Evolutionary conservation across 305 asterid genomes (phyloP).

Genomic region (Solanum hybrid): DNA sequence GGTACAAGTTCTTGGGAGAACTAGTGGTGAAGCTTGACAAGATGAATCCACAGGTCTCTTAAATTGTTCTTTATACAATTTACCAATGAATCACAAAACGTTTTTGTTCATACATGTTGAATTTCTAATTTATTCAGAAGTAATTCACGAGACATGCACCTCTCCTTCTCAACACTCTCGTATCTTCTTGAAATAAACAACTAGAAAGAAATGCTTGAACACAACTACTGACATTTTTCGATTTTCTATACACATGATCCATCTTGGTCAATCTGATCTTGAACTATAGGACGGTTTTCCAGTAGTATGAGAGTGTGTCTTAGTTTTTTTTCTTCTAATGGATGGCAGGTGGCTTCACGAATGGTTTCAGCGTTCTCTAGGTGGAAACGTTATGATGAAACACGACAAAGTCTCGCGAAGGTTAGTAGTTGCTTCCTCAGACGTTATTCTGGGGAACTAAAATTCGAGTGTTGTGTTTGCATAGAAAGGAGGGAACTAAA

Average conservation of each 20-base stretch:
- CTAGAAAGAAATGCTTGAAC: neutral
- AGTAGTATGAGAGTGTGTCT: neutral
- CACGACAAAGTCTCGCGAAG: slow-evolving; percentile 61
- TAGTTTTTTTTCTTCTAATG: neutral
- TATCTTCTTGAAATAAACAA: neutral
- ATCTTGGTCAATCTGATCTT: neutral
- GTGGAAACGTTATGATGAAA: slow-evolving; percentile 74
- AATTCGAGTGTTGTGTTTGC: neutral
- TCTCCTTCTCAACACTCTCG: neutral
- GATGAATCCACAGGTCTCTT: slow-evolving; percentile 67
- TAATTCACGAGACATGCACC: neutral
- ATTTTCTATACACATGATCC: neutral
- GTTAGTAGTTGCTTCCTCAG: slow-evolving; percentile 19
- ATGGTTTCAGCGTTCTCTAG: slow-evolving; percentile 76
- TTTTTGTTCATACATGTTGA: neutral
- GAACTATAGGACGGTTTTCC: neutral
- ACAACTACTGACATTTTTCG: neutral
- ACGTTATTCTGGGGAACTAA: neutral
- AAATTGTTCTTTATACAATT: neutral
- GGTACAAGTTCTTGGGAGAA: slow-evolving; percentile 64
- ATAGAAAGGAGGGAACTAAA: neutral
- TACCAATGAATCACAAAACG: neutral
- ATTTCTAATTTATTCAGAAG: neutral
- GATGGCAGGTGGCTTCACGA: slow-evolving; percentile 62
- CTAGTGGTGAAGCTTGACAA: slow-evolving; percentile 67